These are phyloP conservation scores for Cylindrotheca fusiformis DNA, from an alignment of 108 stramenopile species.

Conservation along the genomic window DNA sequence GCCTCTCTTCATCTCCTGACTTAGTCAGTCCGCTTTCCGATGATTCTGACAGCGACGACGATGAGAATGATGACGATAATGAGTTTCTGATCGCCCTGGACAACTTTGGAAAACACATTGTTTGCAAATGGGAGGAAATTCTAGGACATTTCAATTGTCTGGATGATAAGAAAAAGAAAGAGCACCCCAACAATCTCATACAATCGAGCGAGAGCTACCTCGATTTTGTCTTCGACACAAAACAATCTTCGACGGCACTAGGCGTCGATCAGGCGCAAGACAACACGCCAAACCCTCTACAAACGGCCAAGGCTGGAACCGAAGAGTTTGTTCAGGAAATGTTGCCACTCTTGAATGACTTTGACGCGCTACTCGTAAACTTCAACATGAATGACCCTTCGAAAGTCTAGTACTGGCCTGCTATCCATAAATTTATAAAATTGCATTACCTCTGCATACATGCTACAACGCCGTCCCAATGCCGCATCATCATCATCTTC, in stretches of 20 bases:
- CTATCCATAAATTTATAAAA: no score
- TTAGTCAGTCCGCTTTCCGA: constrained; percentile 1
- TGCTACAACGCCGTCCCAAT: no score
- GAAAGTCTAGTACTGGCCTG: no score
- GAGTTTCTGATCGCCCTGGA: constrained; percentile 29
- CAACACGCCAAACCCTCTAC: constrained; percentile 7
- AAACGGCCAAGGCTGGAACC: constrained; percentile 17
- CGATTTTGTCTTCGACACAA: not conserved
- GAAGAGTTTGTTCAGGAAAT: constrained; percentile 33
- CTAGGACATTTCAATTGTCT: constrained; percentile 24
- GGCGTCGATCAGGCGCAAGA: constrained; percentile 1
- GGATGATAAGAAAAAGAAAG: constrained; percentile 18
- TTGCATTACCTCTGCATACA: no score
- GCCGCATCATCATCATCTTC: no score
- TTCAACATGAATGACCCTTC: constrained; percentile 74
- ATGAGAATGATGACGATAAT: constrained; percentile 18
- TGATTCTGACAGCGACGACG: not conserved
- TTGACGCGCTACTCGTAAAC: constrained; percentile 45
- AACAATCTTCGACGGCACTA: no score
- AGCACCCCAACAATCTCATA: constrained; percentile 13
- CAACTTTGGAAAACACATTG: constrained; percentile 16
- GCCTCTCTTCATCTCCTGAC: not conserved
- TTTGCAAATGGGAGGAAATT: constrained; percentile 35
- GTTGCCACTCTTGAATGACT: constrained; percentile 36
- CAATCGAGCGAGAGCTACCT: constrained; percentile 28